phyloP scores from a whole-genome alignment of 2,329 filamentous ascomycete genomes.

The Cytospora paraplurivora region DNA sequence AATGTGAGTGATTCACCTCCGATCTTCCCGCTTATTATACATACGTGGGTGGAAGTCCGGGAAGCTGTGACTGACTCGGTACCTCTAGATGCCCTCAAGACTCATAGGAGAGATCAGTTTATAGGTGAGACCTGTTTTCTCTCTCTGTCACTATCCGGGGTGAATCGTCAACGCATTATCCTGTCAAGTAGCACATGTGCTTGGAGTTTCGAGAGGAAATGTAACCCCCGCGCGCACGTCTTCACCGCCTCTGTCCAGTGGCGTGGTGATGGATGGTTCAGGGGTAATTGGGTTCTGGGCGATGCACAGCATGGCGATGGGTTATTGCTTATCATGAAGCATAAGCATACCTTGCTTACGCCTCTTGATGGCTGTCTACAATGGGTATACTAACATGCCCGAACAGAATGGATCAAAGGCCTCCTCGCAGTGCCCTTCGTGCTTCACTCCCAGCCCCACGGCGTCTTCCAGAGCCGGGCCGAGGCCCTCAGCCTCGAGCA shows the following conservation, averaged over 20 bases:
- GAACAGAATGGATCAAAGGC: conserved; percentile 90
- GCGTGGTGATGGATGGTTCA: neutral
- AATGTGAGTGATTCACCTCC: conserved; percentile 57
- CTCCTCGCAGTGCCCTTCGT: conserved; percentile 95
- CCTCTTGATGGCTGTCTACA: too few relatives aligned
- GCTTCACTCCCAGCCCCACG: conserved; percentile 90
- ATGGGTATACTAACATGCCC: neutral
- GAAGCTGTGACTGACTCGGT: conserved; percentile 20
- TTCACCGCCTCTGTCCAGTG: neutral
- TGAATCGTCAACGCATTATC: neutral
- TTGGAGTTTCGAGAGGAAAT: neutral
- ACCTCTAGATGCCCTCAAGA: conserved; percentile 65
- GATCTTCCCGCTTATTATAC: neutral
- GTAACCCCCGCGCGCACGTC: neutral
- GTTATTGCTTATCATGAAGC: too few relatives aligned
- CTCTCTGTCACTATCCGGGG: neutral
- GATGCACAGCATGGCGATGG: neutral
- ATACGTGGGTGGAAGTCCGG: neutral
- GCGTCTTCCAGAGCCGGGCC: conserved; percentile 64
- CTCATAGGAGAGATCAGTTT: conserved; percentile 87
- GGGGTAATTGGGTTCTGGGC: too few relatives aligned
- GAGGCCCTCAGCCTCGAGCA: conserved; percentile 63
- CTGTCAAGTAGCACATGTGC: neutral
- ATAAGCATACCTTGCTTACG: too few relatives aligned
- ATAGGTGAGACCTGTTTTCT: conserved; percentile 56